A percentile compares a stretch with the other conserved stretches of the same genome.
These are phyloP conservation scores for Xylaria sp. DNA, from an alignment of 2,329 filamentous ascomycete genomes.

Conservation along the genomic window DNA sequence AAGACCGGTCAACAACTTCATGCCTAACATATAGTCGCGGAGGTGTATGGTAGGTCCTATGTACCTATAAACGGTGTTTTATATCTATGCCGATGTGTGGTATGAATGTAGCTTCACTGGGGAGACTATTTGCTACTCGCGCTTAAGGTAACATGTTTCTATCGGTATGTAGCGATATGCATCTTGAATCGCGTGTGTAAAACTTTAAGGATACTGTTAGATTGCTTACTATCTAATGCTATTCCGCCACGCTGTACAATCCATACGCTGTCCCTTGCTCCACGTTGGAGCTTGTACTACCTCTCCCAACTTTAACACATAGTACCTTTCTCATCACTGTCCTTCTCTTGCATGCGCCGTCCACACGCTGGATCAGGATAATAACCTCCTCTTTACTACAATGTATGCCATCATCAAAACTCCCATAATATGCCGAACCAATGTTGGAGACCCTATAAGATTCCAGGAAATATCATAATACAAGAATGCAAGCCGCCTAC, in stretches of 20 bases:
- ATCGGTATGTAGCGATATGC: too few relatives aligned
- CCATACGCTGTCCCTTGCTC: background rate
- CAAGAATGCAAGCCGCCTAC: constrained; percentile 25
- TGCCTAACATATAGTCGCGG: too few relatives aligned
- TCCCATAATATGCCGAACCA: constrained; percentile 33
- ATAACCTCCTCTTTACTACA: constrained; percentile 17
- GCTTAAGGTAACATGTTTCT: background rate
- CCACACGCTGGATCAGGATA: background rate
- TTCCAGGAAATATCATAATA: constrained; percentile 27
- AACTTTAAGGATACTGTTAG: background rate
- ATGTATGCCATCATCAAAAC: constrained; percentile 23
- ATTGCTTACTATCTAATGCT: constrained; percentile 31
- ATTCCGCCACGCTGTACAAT: constrained; percentile 16
- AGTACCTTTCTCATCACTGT: constrained; percentile 1
- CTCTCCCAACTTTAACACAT: background rate
- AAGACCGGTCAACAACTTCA: too few relatives aligned
- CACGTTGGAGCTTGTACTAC: background rate
- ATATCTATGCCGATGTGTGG: too few relatives aligned
- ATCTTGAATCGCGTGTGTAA: background rate
- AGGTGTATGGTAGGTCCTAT: background rate
- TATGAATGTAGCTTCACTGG: too few relatives aligned
- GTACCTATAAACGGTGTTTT: background rate
- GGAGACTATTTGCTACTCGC: too few relatives aligned
- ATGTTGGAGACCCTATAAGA: constrained; percentile 10
- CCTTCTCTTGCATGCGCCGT: background rate